Evolutionary conservation across 2,329 filamentous ascomycete genomes (phyloP), one percentile per base, ranked within the genome.

Genomic region (Fusarium sp.): DNA sequence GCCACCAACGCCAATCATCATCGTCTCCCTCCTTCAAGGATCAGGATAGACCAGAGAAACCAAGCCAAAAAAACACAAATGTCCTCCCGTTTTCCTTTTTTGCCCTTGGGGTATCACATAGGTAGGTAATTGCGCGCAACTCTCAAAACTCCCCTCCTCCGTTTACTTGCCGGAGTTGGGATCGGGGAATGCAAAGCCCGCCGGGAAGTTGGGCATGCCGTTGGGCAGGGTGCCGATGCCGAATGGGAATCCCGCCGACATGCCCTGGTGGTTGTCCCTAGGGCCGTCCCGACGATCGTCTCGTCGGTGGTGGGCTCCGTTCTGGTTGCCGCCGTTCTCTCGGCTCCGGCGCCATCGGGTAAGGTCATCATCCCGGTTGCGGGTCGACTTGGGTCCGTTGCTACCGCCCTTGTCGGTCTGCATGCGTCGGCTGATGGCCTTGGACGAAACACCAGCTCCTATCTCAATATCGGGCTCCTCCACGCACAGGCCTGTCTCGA

Each of bases 391-490:
- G 61, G 91, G 91, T 4, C 91, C 91, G 78, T 91, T 89, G 76
- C 87, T 87, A 38, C 91, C 91, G 63, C 90, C 89, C 79, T 91
- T 90, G 80, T 93, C 91, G 9, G 91, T 93, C 82, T 91, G 90
- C 89, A 92, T 92, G 38, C 91, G 89, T 20, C 91, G 87, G 76
- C 90, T 91, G 70, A 93, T 92, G 42, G 91, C 95, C 87, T 99
- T 99, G 50, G 95, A 98, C 20, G 95, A 98, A 16, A 99, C 97
- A 65, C 97, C 97, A 20, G 96, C 95, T 63, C 97, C 97, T 67
- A 99, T 99, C 84, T 99, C 97, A 78, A 99, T 99, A 80, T 99
- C 97, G 4, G 97, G 97, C 84, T 99, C 97, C 82, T 99, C 97
- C 29, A 99, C 93, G 8, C 95, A 93, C 85, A 99, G 91, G 47